Percentiles rank a stretch among this genome's conserved stretches.
Conservation (phyloP, 208 protist species). For the Vickermania ingenoplastis region DNA sequence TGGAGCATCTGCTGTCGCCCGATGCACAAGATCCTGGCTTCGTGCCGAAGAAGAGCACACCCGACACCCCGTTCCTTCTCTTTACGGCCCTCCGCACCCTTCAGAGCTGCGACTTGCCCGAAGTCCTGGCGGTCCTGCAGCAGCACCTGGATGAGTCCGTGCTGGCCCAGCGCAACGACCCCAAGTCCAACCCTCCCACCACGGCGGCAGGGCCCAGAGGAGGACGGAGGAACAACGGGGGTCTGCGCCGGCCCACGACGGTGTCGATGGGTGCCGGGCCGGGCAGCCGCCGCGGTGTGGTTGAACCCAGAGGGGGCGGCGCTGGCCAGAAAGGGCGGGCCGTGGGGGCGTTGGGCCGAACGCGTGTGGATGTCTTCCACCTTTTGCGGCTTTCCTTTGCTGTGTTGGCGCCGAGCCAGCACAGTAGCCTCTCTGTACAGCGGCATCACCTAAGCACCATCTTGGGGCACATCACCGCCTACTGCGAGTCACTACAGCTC, state of each 20-base stretch:
- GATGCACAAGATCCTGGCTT: neutral
- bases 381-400: slow-evolving; percentile 58
- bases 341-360: neutral
- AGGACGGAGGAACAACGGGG: neutral
- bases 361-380: slow-evolving; percentile 14
- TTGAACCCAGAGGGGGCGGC: neutral
- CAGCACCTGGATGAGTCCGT: slow-evolving; percentile 19
- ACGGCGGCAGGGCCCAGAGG: neutral
- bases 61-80: slow-evolving; percentile 13
- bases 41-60: neutral
- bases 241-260: neutral
- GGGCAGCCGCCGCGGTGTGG: too few relatives aligned
- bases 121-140: slow-evolving; percentile 15
- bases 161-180: neutral
- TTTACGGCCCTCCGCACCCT: slow-evolving; percentile 18
- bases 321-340: neutral
- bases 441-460: slow-evolving; percentile 45
- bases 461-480: slow-evolving; percentile 39
- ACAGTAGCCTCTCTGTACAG: slow-evolving; percentile 49
- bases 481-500: slow-evolving; percentile 27
- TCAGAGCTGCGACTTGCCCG: slow-evolving; percentile 19
- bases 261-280: too few relatives aligned
- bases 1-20: neutral
- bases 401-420: slow-evolving; percentile 25
- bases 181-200: neutral